Evolutionary conservation across 2,329 filamentous ascomycete genomes (phyloP).

Genomic region (Verruconis gallopava): DNA sequence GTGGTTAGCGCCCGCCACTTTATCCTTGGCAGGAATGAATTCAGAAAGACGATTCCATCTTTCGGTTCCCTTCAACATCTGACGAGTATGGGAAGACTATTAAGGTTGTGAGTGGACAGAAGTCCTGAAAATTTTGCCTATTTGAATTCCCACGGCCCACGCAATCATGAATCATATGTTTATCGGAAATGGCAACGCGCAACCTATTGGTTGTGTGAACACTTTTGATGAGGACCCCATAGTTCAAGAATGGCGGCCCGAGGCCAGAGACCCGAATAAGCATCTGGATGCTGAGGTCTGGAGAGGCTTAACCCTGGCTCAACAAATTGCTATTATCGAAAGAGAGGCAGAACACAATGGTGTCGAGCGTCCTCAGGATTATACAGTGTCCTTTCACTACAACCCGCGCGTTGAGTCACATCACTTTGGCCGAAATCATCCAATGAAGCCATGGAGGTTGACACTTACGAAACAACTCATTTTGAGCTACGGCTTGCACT

Average conservation of each 20-base stretch:
- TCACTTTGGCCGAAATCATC: conserved; percentile 92
- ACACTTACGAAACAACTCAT: conserved; percentile 92
- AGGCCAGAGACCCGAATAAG: not conserved
- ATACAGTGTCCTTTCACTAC: conserved; percentile 89
- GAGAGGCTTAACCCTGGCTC: conserved; percentile 17
- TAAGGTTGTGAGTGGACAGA: no score
- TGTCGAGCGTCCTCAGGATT: conserved; percentile 69
- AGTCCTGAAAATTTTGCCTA: no score
- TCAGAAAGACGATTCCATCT: no score
- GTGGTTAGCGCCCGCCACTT: no score
- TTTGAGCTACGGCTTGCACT: conserved; percentile 87
- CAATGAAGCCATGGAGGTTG: conserved; percentile 97
- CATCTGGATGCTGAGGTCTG: conserved; percentile 8
- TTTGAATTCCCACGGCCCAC: not conserved
- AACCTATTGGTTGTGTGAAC: conserved; percentile 4
- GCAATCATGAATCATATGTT: not conserved
- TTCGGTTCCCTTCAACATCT: no score
- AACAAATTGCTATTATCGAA: conserved; percentile 38
- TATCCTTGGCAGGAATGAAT: no score
- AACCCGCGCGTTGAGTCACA: conserved; percentile 92
- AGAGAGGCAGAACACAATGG: conserved; percentile 46
- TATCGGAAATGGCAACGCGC: not conserved
- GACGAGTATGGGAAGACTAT: no score
- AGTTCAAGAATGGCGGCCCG: conserved; percentile 17
- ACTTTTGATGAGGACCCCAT: conserved; percentile 11